Base-by-base conservation (phyloP, 2,329 filamentous ascomycete species). In the Intubia oerlemansii region DNA sequence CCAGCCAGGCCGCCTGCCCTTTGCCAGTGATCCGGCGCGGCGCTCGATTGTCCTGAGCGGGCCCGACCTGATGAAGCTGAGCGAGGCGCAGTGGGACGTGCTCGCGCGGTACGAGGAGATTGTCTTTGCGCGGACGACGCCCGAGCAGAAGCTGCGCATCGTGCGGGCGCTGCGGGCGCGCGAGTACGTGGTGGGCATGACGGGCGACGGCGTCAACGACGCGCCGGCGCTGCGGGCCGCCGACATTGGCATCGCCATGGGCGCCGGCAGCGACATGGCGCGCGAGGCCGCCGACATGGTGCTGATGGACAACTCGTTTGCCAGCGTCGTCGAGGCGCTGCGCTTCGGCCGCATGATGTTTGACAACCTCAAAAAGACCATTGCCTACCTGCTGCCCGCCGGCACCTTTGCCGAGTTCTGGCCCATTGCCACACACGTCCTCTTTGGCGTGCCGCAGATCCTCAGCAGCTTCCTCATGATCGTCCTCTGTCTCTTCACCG, bases 121-220 rank as follows among this genome's bases (percentile, higher is more conserved):
- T 21, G 71, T 82, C 10, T 81, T 82, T 43, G 70, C 76, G 1
- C 59, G 74, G 10, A 82, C 75, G 0, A 81, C 76, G 0, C 76
- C 75, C 0, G 75, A 82, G 41, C 75, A 82, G 43, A 84, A 84
- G 44, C 61, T 82, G 6, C 67, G 73, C 19, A 82, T 82, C 35
- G 75, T 84, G n/a, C 64, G 65, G 17, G 74, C 78, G 44, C 71
- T 81, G 35, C 75, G 79, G 42, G 48, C 56, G 1, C 54, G 63
- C 7, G 56, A 62, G 42, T 74, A 38, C 47, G 72, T 77, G 2
- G 67, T 90, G 1, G 80, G 71, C 22, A 88, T 90, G 66, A 78
- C 84, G 2, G 81, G 80, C 21, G 80, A 90, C 39, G 80, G 81
- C 12, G 79, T 85, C 39, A 90, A 90, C 41, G 81, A 91, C 42